These are phyloP conservation scores for Paracoccidioides brasiliensis DNA, from an alignment of 2,329 filamentous ascomycete genomes.

Conservation along the genomic window DNA sequence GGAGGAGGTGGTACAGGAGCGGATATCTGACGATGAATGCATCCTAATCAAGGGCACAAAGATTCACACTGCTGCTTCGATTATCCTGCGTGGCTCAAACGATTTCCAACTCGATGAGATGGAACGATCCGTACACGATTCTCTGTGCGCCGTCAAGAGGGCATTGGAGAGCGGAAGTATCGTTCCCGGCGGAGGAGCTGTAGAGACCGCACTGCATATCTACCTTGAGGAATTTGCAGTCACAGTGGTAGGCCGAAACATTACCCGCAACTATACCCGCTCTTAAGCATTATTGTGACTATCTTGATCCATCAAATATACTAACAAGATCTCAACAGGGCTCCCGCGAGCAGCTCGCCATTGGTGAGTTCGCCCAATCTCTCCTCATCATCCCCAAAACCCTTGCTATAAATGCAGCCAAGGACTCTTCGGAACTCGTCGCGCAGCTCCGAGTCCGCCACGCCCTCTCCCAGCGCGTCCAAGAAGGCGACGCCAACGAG, in stretches of 20 bases:
- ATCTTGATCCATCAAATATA: not conserved
- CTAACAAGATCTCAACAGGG: slow-evolving; percentile 34
- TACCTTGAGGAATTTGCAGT: slow-evolving; percentile 98
- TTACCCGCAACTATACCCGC: not conserved
- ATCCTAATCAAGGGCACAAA: slow-evolving; percentile 95
- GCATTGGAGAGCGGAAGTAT: slow-evolving; percentile 94
- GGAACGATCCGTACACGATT: slow-evolving; percentile 97
- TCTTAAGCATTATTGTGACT: too few species aligned
- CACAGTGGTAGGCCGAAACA: slow-evolving; percentile 56
- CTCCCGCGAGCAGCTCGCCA: slow-evolving; percentile 92
- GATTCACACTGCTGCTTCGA: slow-evolving; percentile 81
- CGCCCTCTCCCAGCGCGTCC: slow-evolving; percentile 81
- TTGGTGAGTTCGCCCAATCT: slow-evolving; percentile 91
- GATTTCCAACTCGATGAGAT: slow-evolving; percentile 97
- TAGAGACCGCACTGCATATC: slow-evolving; percentile 97
- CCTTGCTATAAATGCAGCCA: slow-evolving; percentile 89
- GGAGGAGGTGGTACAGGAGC: slow-evolving; percentile 94
- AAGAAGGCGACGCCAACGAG: slow-evolving; percentile 62
- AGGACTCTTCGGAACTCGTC: slow-evolving; percentile 88
- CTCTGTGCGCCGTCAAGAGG: slow-evolving; percentile 89
- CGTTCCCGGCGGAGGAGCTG: slow-evolving; percentile 88
- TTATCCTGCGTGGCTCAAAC: slow-evolving; percentile 89
- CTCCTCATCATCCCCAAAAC: slow-evolving; percentile 94
- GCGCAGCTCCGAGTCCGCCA: slow-evolving; percentile 91
- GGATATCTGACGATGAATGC: slow-evolving; percentile 97